phyloP scores from a whole-genome alignment of 257 asterid genomes.

The Linaria vulgaris region DNA sequence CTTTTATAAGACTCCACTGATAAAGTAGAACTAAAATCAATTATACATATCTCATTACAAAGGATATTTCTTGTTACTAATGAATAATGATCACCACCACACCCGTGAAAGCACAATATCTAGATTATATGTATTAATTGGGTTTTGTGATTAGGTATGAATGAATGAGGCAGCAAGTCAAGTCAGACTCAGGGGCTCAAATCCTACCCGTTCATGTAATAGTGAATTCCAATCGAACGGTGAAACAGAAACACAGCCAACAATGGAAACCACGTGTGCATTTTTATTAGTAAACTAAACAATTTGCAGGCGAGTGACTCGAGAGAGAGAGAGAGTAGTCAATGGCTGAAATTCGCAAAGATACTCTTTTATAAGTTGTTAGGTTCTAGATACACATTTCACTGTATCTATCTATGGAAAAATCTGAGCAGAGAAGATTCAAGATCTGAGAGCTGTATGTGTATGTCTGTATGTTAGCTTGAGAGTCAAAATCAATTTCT shows the following conservation, averaged over 20 bases:
- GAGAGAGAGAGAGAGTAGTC: conserved; percentile 21
- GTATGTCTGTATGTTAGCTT: too few relatives aligned
- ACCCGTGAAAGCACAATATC: too few relatives aligned
- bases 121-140: too few relatives aligned
- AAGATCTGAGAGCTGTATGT: conserved; percentile 39
- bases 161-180: conserved; percentile 30
- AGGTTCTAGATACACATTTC: conserved; percentile 12
- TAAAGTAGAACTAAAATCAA: too few relatives aligned
- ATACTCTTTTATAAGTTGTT: background rate
- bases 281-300: background rate
- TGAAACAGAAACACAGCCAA: conserved; percentile 26
- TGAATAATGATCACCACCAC: too few relatives aligned
- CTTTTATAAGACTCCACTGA: too few relatives aligned
- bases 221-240: background rate
- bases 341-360: conserved; percentile 29
- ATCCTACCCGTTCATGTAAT: conserved; percentile 13
- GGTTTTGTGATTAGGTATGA: too few relatives aligned
- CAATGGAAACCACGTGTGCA: conserved; percentile 35
- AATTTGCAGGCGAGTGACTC: conserved; percentile 20
- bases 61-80: too few relatives aligned
- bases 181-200: conserved; percentile 34
- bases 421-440: conserved; percentile 36
- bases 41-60: too few relatives aligned
- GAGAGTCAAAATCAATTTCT: conserved; percentile 29
- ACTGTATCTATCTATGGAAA: conserved; percentile 29